Evolutionary conservation across 768 basidiomycete species (phyloP), one percentile per base, ranked within the genome.

Genomic region (Tephrocybe sp.): DNA sequence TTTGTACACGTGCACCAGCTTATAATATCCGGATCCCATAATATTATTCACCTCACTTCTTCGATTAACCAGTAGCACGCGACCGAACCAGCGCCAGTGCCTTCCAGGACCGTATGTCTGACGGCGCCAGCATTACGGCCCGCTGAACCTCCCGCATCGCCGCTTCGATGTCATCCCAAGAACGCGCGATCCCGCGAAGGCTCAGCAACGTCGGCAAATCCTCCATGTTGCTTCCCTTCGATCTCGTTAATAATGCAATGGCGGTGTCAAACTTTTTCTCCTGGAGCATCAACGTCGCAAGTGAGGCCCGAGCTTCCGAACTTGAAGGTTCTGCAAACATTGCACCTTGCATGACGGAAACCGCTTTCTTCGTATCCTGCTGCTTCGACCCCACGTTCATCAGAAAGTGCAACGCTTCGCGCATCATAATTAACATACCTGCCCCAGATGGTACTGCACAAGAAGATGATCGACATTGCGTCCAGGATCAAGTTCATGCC

Each of bases 381-480:
- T 87, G 55, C 12, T 30, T 43, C 1, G 23, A 11, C 27, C 27
- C 27, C 27, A 29, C 27, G 27, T 5, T 27, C 30, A 27, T 22
- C 49, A n/a, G 16, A 38, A n/a, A 37, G 21, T 24, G 16, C 38
- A n/a, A 25, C 16, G 12, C 36, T 42, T 22, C 6, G 12, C 15
- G 27, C 3, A 15, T 19, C 43, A 45, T 21, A 3, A 21, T 18
- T 18, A 39, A 67, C 70, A 50, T 58, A 89, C 91, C 78, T 83
- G 82, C n/a, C 75, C 74, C 18, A 94, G 77, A 59, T 85, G 74
- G 58, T 93, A 83, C 55, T 86, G 80, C 8, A 82, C 71, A 9
- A 92, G 70, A 46, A 97, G 73, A 62, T 86, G 81, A 37, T 84
- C 77, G 27, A 90, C 83, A 53, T 89, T 78, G 49, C 83, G 73